A percentile compares a stretch with the other conserved stretches of the same genome.
Evolutionary conservation across 768 basidiomycete species (phyloP).

Genomic region (Suillus cothurnatus): DNA sequence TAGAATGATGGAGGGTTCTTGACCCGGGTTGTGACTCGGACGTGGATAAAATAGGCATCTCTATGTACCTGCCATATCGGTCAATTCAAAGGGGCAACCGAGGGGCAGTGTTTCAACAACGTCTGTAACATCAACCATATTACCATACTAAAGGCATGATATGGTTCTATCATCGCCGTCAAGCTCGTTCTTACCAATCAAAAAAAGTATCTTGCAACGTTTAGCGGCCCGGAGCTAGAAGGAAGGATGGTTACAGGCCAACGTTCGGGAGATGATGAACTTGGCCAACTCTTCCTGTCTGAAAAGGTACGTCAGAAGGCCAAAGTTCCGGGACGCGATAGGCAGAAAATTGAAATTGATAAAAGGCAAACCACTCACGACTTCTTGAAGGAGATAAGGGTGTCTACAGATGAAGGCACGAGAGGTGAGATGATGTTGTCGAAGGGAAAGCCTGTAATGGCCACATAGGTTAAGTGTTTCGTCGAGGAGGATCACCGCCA

Average conservation of each 20-base stretch:
- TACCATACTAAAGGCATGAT: background rate
- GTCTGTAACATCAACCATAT: background rate
- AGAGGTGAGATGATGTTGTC: background rate
- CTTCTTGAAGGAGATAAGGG: constrained; percentile 6
- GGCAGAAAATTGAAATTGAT: constrained; percentile 1
- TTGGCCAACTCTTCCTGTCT: background rate
- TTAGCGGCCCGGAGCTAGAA: background rate
- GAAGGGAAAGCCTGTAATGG: background rate
- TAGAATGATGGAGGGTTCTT: background rate
- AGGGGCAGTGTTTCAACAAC: background rate
- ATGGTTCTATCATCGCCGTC: background rate
- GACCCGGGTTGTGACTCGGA: background rate
- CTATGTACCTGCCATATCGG: constrained; percentile 1
- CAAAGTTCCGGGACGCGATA: background rate
- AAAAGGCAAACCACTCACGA: background rate
- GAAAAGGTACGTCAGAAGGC: background rate
- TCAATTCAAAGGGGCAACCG: background rate
- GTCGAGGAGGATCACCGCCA: background rate
- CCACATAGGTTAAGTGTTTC: background rate
- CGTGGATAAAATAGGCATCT: background rate
- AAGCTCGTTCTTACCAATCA: background rate
- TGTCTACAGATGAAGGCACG: background rate
- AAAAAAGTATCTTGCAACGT: constrained; percentile 1
- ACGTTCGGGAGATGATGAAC: background rate
- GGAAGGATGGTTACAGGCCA: background rate